These are phyloP conservation scores for Puya raimondii DNA, from an alignment of 176 grass and related monocot genomes.

Conservation along the genomic window DNA sequence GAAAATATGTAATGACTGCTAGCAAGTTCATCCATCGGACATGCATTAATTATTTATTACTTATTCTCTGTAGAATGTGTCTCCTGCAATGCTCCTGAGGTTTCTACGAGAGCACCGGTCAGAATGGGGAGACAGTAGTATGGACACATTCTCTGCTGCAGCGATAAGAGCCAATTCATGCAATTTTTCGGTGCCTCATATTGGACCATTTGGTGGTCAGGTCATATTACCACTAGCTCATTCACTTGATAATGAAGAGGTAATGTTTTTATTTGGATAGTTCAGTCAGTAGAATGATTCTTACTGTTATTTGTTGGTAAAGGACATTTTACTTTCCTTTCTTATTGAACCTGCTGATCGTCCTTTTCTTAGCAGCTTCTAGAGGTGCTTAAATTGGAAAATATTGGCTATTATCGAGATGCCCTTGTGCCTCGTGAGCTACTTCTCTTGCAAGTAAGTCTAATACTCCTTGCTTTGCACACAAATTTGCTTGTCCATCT, in stretches of 20 bases:
- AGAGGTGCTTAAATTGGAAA: constrained; percentile 25
- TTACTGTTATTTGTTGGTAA: not conserved
- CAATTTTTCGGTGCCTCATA: constrained; percentile 35
- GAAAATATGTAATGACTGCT: not conserved
- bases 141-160: constrained; percentile 60
- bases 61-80: constrained; percentile 38
- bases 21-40: not conserved
- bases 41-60: not conserved
- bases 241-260: constrained; percentile 60
- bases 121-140: constrained; percentile 58
- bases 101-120: constrained; percentile 67
- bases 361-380: constrained; percentile 13
- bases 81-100: constrained; percentile 35
- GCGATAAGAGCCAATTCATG: constrained; percentile 46
- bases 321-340: not conserved
- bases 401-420: constrained; percentile 3
- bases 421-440: constrained; percentile 8
- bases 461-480: not conserved
- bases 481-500: not conserved
- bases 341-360: not conserved
- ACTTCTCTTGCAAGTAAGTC: constrained; percentile 17
- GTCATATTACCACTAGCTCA: constrained; percentile 63
- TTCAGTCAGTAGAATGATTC: constrained; percentile 18
- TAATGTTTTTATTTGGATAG: constrained; percentile 15
- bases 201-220: constrained; percentile 48